These are phyloP conservation scores for Rhynchospora pubera DNA, from an alignment of 176 grass and related monocot species.

Conservation along the genomic window DNA sequence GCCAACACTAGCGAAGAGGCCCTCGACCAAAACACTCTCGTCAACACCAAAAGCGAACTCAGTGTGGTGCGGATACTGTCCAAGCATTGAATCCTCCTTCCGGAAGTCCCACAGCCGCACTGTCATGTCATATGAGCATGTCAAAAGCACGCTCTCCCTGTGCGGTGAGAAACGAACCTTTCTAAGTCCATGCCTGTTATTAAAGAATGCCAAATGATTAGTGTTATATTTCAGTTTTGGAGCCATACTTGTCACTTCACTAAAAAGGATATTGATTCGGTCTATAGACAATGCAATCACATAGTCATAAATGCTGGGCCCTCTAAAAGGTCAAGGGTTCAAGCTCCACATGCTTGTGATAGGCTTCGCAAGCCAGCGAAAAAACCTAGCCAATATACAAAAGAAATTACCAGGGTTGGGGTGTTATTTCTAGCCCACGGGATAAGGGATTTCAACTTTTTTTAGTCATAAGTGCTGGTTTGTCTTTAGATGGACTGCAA, in stretches of 20 bases:
- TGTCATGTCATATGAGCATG: conserved; percentile 93
- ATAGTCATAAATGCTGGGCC: neutral
- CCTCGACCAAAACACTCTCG: conserved; percentile 77
- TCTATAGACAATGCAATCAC: neutral
- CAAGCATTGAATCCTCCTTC: conserved; percentile 57
- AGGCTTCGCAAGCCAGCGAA: no score
- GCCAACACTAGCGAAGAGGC: conserved; percentile 65
- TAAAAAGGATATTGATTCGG: neutral
- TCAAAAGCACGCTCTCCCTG: conserved; percentile 59
- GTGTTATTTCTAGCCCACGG: no score
- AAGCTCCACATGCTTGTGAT: no score
- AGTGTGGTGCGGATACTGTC: conserved; percentile 61
- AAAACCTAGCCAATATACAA: no score
- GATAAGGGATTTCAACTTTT: no score
- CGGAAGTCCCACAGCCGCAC: conserved; percentile 88
- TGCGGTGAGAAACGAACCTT: conserved; percentile 76
- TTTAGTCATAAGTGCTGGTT: neutral
- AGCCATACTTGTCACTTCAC: neutral
- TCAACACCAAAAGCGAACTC: conserved; percentile 76
- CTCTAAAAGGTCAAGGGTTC: no score
- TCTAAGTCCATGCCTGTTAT: conserved; percentile 55
- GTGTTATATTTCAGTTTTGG: neutral
- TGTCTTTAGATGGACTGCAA: neutral
- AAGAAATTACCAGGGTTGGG: no score
- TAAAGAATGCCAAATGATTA: neutral